Evolutionary conservation across 2,329 filamentous ascomycete genomes (phyloP).

Genomic region (Monascus ruber): DNA sequence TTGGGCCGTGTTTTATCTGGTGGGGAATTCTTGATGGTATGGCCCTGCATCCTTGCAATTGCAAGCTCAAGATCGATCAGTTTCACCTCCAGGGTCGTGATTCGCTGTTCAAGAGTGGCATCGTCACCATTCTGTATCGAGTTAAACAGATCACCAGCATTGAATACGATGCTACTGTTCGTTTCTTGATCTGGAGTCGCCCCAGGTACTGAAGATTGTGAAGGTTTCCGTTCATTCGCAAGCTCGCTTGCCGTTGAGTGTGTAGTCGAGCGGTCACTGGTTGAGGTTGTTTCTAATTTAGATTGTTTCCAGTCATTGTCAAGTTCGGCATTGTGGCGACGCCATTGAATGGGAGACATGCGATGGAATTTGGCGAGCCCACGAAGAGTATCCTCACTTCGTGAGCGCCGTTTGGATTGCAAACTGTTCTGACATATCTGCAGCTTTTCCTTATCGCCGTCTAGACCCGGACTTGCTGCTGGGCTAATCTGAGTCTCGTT

Average conservation of each 20-base stretch:
- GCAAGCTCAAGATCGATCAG: slow-evolving; percentile 40
- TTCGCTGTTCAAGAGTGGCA: slow-evolving; percentile 32
- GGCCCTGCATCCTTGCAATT: slow-evolving; percentile 36
- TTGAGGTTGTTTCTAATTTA: slow-evolving; percentile 18
- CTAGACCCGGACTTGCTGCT: slow-evolving; percentile 12
- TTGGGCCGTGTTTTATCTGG: slow-evolving; percentile 7
- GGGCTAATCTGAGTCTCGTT: slow-evolving; percentile 24
- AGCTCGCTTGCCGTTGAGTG: slow-evolving; percentile 10
- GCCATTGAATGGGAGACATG: slow-evolving; percentile 32
- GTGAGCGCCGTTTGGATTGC: slow-evolving; percentile 31
- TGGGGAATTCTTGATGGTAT: slow-evolving; percentile 9
- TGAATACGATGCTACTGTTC: slow-evolving; percentile 16
- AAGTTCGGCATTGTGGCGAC: slow-evolving; percentile 30
- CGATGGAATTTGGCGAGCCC: slow-evolving; percentile 23
- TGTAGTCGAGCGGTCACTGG: slow-evolving; percentile 13
- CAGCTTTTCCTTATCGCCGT: slow-evolving; percentile 9
- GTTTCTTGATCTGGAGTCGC: slow-evolving; percentile 10
- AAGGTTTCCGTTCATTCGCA: slow-evolving; percentile 3
- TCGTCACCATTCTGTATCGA: slow-evolving; percentile 30
- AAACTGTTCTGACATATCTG: slow-evolving; percentile 9
- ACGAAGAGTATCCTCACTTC: slow-evolving; percentile 32
- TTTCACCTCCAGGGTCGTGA: slow-evolving; percentile 41
- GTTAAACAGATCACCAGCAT: slow-evolving; percentile 28
- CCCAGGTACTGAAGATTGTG: slow-evolving; percentile 2
- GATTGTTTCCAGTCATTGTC: slow-evolving; percentile 19